phyloP scores from a whole-genome alignment of 2,329 filamentous ascomycete genomes.

The Xylariaceae sp. region DNA sequence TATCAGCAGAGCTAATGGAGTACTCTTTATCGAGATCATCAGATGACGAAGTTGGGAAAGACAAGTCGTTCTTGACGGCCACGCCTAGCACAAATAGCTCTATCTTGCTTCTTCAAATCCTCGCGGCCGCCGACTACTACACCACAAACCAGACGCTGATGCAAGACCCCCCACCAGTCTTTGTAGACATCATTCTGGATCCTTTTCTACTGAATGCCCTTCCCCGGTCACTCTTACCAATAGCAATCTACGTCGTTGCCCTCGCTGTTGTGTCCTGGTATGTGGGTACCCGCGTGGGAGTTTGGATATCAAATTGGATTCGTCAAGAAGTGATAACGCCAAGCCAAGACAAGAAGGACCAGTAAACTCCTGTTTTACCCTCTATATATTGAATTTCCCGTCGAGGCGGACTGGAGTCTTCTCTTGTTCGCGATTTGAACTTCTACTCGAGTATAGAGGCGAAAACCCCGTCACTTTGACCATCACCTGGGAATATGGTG shows the following conservation, averaged over 20 bases:
- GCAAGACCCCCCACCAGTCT: slow-evolving; percentile 66
- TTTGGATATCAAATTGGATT: slow-evolving; percentile 33
- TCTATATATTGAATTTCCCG: slow-evolving; percentile 20
- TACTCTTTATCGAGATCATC: slow-evolving; percentile 54
- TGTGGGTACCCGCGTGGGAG: too few relatives aligned
- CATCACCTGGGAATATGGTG: too few relatives aligned
- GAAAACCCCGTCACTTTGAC: too few relatives aligned
- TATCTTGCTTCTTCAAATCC: slow-evolving; percentile 67
- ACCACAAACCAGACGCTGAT: slow-evolving; percentile 71
- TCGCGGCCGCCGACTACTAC: slow-evolving; percentile 80
- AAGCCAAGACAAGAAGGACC: slow-evolving; percentile 36
- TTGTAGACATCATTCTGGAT: slow-evolving; percentile 80
- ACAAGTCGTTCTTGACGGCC: too few relatives aligned
- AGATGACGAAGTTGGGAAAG: too few relatives aligned
- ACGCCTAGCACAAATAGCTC: slow-evolving; percentile 45
- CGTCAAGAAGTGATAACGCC: slow-evolving; percentile 25
- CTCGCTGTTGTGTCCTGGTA: slow-evolving; percentile 52
- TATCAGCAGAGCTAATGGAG: slow-evolving; percentile 61
- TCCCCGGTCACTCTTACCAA: slow-evolving; percentile 72
- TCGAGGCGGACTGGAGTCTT: too few relatives aligned
- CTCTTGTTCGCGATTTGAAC: too few relatives aligned
- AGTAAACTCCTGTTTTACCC: slow-evolving; percentile 28
- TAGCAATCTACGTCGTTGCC: slow-evolving; percentile 61
- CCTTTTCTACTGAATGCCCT: slow-evolving; percentile 77
- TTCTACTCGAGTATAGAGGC: too few relatives aligned